A percentile compares a stretch with the other conserved stretches of the same genome.
phyloP scores from a whole-genome alignment of 768 basidiomycete species.

The Boletus coccyginus region DNA sequence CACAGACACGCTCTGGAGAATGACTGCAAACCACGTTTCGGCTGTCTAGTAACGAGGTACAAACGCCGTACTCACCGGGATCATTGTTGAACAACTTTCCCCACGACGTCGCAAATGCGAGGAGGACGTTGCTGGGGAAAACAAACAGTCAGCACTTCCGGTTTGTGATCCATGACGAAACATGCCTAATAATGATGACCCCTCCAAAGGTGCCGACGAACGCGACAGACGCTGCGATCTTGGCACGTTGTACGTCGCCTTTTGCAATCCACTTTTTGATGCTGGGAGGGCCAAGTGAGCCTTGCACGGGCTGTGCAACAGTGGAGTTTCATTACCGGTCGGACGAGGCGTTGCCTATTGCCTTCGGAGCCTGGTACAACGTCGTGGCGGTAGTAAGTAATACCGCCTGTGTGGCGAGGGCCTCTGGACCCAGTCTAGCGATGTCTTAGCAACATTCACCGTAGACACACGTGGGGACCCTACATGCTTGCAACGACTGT shows the following conservation, averaged over 20 bases:
- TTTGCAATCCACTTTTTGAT: constrained; percentile 21
- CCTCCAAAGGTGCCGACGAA: constrained; percentile 16
- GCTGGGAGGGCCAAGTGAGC: constrained; percentile 8
- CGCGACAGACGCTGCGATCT: constrained; percentile 17
- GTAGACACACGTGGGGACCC: not conserved
- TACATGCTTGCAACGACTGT: constrained; percentile 26
- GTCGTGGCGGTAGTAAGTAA: constrained; percentile 23
- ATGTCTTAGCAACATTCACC: constrained; percentile 3
- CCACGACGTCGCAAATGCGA: constrained; percentile 48
- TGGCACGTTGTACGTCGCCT: constrained; percentile 17
- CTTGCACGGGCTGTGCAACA: not conserved
- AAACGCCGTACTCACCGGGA: constrained; percentile 26
- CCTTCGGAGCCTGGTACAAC: constrained; percentile 23
- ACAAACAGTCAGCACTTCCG: not conserved
- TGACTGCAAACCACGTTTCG: constrained; percentile 30
- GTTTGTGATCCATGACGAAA: not conserved
- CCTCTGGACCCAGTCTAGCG: constrained; percentile 19
- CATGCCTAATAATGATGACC: constrained; percentile 10
- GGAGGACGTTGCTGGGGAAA: constrained; percentile 36
- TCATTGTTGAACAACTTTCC: constrained; percentile 62
- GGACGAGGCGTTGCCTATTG: constrained; percentile 19
- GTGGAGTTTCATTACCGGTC: constrained; percentile 19
- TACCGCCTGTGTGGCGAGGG: constrained; percentile 26
- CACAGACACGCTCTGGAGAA: constrained; percentile 42
- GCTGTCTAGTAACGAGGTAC: not conserved